These are phyloP conservation scores for Santalum album DNA, from an alignment of 164 flowering plant genomes.

Conservation along the genomic window DNA sequence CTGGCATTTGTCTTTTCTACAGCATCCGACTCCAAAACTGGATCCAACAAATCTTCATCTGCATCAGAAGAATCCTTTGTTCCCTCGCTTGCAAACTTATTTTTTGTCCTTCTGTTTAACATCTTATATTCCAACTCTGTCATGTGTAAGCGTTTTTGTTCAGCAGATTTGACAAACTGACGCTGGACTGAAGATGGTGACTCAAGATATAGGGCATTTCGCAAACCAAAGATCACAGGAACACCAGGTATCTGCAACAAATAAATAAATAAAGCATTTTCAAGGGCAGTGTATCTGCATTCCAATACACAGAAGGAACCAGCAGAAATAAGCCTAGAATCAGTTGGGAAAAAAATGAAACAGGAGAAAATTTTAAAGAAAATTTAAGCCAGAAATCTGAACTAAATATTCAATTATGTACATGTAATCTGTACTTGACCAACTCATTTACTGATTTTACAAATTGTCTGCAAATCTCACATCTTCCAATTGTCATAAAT, in stretches of 20 bases:
- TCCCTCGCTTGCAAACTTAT: conserved; percentile 14
- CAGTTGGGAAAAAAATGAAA: too few relatives aligned
- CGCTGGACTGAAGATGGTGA: conserved; percentile 59
- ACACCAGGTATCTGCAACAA: conserved; percentile 74
- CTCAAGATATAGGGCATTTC: conserved; percentile 65
- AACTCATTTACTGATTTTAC: too few relatives aligned
- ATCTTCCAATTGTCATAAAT: too few relatives aligned
- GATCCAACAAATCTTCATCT: conserved; percentile 24
- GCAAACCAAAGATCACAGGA: conserved; percentile 61
- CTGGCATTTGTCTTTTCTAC: conserved; percentile 5
- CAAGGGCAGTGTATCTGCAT: too few relatives aligned
- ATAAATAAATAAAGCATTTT: background rate
- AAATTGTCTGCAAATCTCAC: too few relatives aligned
- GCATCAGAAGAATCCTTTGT: conserved; percentile 16
- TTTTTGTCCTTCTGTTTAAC: conserved; percentile 27
- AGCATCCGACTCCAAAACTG: conserved; percentile 8
- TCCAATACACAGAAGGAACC: too few relatives aligned
- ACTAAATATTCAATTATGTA: too few relatives aligned
- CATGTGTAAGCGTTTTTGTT: conserved; percentile 60
- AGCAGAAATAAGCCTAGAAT: too few relatives aligned
- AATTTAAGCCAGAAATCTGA: too few relatives aligned
- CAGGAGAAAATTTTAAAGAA: too few relatives aligned
- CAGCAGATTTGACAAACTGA: conserved; percentile 45
- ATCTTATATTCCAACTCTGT: conserved; percentile 45
- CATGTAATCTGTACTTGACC: too few relatives aligned